phyloP scores from a whole-genome alignment of 2,329 filamentous ascomycete genomes.

The Epichloe glyceriae region DNA sequence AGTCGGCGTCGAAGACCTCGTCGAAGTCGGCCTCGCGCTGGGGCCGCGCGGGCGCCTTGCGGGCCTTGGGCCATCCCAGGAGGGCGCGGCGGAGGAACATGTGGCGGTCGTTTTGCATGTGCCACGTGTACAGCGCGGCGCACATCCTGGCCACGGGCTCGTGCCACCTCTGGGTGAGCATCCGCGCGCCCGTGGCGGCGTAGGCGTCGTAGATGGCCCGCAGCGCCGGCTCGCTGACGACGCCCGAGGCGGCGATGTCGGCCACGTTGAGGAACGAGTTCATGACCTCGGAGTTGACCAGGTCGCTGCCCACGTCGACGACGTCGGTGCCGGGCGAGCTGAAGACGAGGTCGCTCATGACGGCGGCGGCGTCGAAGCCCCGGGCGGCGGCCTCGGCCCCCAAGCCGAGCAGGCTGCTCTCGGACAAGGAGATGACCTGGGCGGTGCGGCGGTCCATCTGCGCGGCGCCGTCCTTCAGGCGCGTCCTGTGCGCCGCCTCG shows the following conservation, averaged over 20 bases:
- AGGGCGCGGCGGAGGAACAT: conserved; percentile 19
- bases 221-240: conserved; percentile 11
- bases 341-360: conserved; percentile 11
- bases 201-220: conserved; percentile 11
- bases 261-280: conserved; percentile 11
- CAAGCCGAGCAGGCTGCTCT: conserved; percentile 12
- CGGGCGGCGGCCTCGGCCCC: conserved; percentile 9
- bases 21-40: conserved; percentile 18
- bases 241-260: conserved; percentile 9
- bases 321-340: conserved; percentile 12
- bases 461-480: conserved; percentile 1
- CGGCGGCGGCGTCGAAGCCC: conserved; percentile 10
- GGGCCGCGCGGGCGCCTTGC: conserved; percentile 12
- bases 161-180: conserved; percentile 19
- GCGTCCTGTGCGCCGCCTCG: conserved; percentile 1
- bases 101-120: conserved; percentile 20
- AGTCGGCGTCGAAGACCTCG: conserved; percentile 17
- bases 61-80: conserved; percentile 17
- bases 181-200: conserved; percentile 13
- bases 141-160: conserved; percentile 20
- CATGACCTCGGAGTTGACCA: conserved; percentile 11
- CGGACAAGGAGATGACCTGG: conserved; percentile 9
- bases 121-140: conserved; percentile 18
- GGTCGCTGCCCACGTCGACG: conserved; percentile 11
- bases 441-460: conserved; percentile 7